Evolutionary conservation across 495 filamentous ascomycete species (phyloP).

Genomic region (Xylaria telfairii): DNA sequence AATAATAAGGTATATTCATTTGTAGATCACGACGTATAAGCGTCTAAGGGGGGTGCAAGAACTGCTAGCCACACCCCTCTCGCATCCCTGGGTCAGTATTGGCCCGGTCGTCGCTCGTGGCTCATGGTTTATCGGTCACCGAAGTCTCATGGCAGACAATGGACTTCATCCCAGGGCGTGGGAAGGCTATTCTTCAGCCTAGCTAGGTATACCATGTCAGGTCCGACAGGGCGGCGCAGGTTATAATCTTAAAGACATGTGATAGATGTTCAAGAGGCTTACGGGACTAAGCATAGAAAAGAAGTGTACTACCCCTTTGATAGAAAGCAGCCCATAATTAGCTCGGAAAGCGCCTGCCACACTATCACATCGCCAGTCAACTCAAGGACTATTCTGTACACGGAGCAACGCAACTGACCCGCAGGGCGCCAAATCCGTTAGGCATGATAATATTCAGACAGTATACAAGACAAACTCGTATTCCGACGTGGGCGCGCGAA

Average conservation of each 20-base stretch:
- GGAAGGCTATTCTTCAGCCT: conserved; percentile 42
- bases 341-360: background rate
- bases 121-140: conserved; percentile 47
- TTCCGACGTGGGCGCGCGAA: conserved; percentile 35
- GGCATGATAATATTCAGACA: conserved; percentile 16
- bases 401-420: background rate
- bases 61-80: conserved; percentile 7
- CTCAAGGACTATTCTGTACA: background rate
- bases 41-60: conserved; percentile 27
- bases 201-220: conserved; percentile 36
- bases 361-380: conserved; percentile 11
- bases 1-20: conserved; percentile 7
- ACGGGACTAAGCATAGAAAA: background rate
- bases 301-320: background rate
- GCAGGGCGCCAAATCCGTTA: background rate
- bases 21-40: conserved; percentile 12
- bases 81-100: conserved; percentile 9
- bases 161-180: conserved; percentile 42
- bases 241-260: conserved; percentile 19
- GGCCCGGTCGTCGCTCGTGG: conserved; percentile 22
- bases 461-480: conserved; percentile 26
- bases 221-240: conserved; percentile 20
- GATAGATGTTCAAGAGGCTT: background rate
- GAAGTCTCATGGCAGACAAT: conserved; percentile 49
- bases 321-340: conserved; percentile 1